Percentiles rank a stretch among this genome's conserved stretches.
These are phyloP conservation scores for Myxozyma melibiosi DNA, from an alignment of 805 yeast species.

Conservation along the genomic window DNA sequence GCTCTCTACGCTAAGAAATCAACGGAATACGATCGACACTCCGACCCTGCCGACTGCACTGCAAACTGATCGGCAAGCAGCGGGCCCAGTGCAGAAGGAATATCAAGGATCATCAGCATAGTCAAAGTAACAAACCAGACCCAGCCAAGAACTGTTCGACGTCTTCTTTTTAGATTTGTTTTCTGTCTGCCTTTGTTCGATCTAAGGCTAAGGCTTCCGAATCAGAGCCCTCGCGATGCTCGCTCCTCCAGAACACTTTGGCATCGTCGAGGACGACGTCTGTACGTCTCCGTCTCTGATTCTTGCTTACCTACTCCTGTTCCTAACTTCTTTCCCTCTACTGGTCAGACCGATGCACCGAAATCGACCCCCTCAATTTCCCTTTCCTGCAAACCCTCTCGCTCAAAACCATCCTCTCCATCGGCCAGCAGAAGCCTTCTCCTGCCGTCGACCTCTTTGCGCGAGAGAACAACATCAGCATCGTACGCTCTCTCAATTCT, in stretches of 20 bases:
- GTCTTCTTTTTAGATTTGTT: too few relatives aligned
- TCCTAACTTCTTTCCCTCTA: neutral
- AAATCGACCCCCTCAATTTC: conserved; percentile 71
- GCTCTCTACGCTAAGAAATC: too few relatives aligned
- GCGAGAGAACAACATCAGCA: conserved; percentile 44
- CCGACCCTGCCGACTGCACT: too few relatives aligned
- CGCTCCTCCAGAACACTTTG: conserved; percentile 91
- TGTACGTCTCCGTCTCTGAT: conserved; percentile 41
- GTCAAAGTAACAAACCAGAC: too few relatives aligned
- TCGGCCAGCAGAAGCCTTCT: conserved; percentile 87
- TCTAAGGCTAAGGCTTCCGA: too few relatives aligned
- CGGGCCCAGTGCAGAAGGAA: too few relatives aligned
- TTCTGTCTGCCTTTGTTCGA: too few relatives aligned
- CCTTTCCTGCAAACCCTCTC: conserved; percentile 76
- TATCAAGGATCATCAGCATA: too few relatives aligned
- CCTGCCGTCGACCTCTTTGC: conserved; percentile 68
- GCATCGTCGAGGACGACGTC: conserved; percentile 84
- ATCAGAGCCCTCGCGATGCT: too few relatives aligned
- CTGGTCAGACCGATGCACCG: conserved; percentile 65
- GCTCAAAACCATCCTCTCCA: conserved; percentile 65
- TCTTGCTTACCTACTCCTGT: neutral
- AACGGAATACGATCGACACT: too few relatives aligned
- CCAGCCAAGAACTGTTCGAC: too few relatives aligned
- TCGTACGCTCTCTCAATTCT: conserved; percentile 30
- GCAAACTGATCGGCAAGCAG: too few relatives aligned